Conservation (phyloP, 2,329 filamentous ascomycete genomes). For the Aspergillus amoenus region DNA sequence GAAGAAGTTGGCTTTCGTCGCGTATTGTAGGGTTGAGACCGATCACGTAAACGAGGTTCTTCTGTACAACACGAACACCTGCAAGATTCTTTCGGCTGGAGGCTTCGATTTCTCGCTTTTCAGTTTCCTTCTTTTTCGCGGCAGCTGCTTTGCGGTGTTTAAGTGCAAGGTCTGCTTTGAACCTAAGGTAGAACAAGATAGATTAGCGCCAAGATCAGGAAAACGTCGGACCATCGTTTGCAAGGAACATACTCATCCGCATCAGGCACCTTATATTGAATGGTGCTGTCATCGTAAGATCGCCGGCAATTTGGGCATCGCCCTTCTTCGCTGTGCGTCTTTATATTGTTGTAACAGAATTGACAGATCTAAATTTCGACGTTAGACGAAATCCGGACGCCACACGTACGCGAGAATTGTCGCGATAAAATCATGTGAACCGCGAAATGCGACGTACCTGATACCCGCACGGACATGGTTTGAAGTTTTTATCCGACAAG, state of each 20-base stretch:
- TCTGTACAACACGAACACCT: slow-evolving; percentile 93
- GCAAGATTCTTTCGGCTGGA: slow-evolving; percentile 94
- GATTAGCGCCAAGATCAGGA: slow-evolving; percentile 23
- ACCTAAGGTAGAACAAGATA: slow-evolving; percentile 32
- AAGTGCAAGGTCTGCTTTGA: slow-evolving; percentile 51
- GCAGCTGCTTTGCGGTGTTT: slow-evolving; percentile 94
- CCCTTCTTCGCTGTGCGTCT: slow-evolving; percentile 89
- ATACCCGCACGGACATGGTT: slow-evolving; percentile 95
- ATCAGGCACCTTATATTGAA: slow-evolving; percentile 94
- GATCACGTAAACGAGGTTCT: slow-evolving; percentile 97
- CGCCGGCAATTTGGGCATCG: slow-evolving; percentile 95
- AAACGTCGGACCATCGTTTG: not conserved
- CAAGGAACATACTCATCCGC: slow-evolving; percentile 80
- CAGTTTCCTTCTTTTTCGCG: slow-evolving; percentile 86
- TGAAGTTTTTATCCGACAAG: slow-evolving; percentile 94
- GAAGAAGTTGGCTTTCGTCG: slow-evolving; percentile 81
- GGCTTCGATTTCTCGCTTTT: slow-evolving; percentile 94
- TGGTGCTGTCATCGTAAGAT: slow-evolving; percentile 94
- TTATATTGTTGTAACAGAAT: slow-evolving; percentile 99
- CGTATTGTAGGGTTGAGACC: slow-evolving; percentile 87
- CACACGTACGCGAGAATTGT: not conserved
- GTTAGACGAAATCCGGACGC: slow-evolving; percentile 4
- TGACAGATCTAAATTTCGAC: slow-evolving; percentile 75
- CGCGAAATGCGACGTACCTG: slow-evolving; percentile 64
- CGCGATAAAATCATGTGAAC: not conserved